Evolutionary conservation across 2,329 filamentous ascomycete genomes (phyloP), one percentile per base, ranked within the genome.

Genomic region (Penicillium paneum): DNA sequence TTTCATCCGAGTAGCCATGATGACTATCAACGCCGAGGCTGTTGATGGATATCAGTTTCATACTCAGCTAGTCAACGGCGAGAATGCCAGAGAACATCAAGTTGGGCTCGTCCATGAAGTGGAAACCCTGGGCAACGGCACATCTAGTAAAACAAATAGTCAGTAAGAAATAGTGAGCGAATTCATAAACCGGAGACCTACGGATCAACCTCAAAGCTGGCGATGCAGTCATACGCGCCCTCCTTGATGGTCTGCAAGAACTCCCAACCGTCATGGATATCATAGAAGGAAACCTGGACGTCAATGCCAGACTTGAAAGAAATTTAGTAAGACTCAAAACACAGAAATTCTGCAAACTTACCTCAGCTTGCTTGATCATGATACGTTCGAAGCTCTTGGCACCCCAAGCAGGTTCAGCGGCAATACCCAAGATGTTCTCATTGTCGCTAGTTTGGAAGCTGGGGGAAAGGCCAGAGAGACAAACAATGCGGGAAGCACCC

Each of bases 181-280:
- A n/a, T n/a, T n/a, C n/a, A n/a, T n/a, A 19, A 49, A 34, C 26
- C 3, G 28, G 6, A 3, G 13, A 55, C 59, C 11, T 36, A 59
- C 59, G 59, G 56, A 24, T 62, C 59, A 42, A 47, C 26, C n/a
- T 57, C 39, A n/a, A 56, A 62, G 3, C 19, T 40, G 8, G 39
- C n/a, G 6, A 34, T 36, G 34, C 49, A 56, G 17, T 51, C 48
- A 2, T 45, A 62, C 1, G 17, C n/a, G 13, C 51, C 46, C 3
- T 57, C 47, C 31, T 55, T 43, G 10, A 54, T 28, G 13, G 19
- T 17, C 2, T 49, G 39, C 11, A 52, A 36, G 35, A 61, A 55
- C 1, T 44, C 29, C 41, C 52, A 53, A 7, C 49, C 57, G 13
- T 55, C 47, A 10, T 40, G 19, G 2, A 62, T 21, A 8, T 50